phyloP scores from a whole-genome alignment of 140 eudicot species.

The Flaveria floridana region DNA sequence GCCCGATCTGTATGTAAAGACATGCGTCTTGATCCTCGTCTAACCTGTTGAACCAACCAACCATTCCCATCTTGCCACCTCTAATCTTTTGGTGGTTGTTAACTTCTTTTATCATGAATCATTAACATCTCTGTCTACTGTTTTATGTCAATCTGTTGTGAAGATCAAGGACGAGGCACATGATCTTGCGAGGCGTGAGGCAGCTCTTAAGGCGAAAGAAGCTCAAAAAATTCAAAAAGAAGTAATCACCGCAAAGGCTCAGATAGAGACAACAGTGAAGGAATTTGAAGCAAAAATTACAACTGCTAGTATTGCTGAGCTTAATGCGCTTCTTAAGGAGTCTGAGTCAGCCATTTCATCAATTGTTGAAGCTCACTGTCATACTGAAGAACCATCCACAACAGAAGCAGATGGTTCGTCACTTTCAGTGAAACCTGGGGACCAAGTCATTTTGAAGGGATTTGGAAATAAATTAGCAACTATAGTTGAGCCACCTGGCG shows the following conservation, averaged over 20 bases:
- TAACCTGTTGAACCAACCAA: not conserved
- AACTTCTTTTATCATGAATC: not conserved
- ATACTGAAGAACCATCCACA: constrained; percentile 32
- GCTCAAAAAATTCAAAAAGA: constrained; percentile 55
- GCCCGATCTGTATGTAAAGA: not conserved
- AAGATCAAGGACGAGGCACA: constrained; percentile 69
- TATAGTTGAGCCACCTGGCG: constrained; percentile 63
- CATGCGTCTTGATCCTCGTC: not conserved
- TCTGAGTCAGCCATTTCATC: constrained; percentile 65
- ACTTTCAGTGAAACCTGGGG: constrained; percentile 56
- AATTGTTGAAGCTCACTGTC: constrained; percentile 53
- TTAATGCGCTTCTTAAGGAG: constrained; percentile 61
- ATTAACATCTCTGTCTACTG: constrained; percentile 14
- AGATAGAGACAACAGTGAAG: constrained; percentile 49
- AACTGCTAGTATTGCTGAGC: constrained; percentile 44
- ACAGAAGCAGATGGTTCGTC: constrained; percentile 33
- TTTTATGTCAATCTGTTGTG: constrained; percentile 16
- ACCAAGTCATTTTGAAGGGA: constrained; percentile 57
- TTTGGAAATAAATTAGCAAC: constrained; percentile 76
- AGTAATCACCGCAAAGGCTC: constrained; percentile 43
- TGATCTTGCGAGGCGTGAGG: constrained; percentile 70
- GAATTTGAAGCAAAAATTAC: constrained; percentile 57
- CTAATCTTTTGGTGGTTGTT: not conserved
- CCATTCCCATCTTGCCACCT: not conserved
- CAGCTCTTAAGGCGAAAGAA: constrained; percentile 69